Evolutionary conservation across 1,284 basidiomycete genomes (phyloP).

Genomic region (Ustilago shanxiensis): DNA sequence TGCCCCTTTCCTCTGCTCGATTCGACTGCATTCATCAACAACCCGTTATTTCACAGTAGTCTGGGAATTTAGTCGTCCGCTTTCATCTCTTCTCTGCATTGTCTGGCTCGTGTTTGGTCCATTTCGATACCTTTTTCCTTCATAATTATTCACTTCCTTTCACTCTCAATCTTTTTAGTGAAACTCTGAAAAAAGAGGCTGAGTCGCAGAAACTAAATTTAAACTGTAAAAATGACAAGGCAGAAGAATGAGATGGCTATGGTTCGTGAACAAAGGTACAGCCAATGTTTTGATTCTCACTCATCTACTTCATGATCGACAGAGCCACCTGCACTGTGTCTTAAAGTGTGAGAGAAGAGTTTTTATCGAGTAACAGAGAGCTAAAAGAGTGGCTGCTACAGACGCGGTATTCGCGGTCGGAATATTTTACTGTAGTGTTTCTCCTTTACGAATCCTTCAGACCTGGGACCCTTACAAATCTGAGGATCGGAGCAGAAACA

Average conservation of each 20-base stretch:
- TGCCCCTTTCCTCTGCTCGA: not conserved
- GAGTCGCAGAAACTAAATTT: not conserved
- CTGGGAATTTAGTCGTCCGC: slow-evolving; percentile 12
- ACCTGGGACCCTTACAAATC: not conserved
- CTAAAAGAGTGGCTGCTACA: not conserved
- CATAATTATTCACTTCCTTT: not conserved
- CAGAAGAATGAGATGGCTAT: not conserved
- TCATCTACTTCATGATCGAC: too few relatives aligned
- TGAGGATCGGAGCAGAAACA: not conserved
- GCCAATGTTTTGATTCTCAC: not conserved
- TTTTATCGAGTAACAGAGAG: too few relatives aligned
- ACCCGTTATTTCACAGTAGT: not conserved
- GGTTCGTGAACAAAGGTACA: too few relatives aligned
- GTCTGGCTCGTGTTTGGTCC: not conserved
- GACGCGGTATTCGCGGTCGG: not conserved
- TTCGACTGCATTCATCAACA: slow-evolving; percentile 2
- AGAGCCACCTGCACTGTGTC: not conserved
- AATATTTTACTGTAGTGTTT: not conserved
- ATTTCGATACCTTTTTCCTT: slow-evolving; percentile 5
- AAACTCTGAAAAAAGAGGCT: not conserved
- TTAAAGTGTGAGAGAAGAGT: not conserved
- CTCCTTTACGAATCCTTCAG: too few relatives aligned
- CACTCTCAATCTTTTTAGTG: not conserved
- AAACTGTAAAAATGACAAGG: not conserved
- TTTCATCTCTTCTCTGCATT: not conserved